Percentiles rank a stretch among this genome's conserved stretches.
Evolutionary conservation across 1,284 basidiomycete species (phyloP).

Genomic region (Puccinia polysora): DNA sequence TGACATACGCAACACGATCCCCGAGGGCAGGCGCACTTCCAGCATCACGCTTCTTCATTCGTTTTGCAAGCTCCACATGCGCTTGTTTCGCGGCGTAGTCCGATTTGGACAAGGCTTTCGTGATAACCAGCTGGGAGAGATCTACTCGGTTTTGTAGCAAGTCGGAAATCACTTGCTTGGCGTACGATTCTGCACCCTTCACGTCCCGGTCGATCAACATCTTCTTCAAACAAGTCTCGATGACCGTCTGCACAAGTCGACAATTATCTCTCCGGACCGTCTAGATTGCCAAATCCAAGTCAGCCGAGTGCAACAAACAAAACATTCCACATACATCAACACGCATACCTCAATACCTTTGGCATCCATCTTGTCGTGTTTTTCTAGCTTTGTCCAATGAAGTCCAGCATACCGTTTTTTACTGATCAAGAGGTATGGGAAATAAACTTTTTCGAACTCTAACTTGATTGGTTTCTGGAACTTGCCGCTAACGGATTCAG

Average conservation of each 20-base stretch:
- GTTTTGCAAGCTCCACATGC: constrained; percentile 84
- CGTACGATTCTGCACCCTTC: constrained; percentile 85
- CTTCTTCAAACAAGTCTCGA: constrained; percentile 91
- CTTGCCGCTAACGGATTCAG: constrained; percentile 81
- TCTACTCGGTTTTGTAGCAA: constrained; percentile 90
- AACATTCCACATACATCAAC: constrained; percentile 8
- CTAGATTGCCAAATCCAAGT: too few relatives aligned
- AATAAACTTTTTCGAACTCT: constrained; percentile 98
- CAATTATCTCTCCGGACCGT: constrained; percentile 95
- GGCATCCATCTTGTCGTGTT: constrained; percentile 97
- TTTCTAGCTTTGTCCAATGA: constrained; percentile 84
- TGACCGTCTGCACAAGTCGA: constrained; percentile 87
- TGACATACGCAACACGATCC: constrained; percentile 95
- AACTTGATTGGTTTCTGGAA: constrained; percentile 93
- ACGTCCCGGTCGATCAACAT: constrained; percentile 92
- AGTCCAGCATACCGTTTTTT: constrained; percentile 83
- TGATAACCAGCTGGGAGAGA: constrained; percentile 96
- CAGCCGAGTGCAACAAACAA: constrained; percentile 14
- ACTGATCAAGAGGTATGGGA: constrained; percentile 88
- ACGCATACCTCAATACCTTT: constrained; percentile 85
- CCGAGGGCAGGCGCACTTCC: constrained; percentile 80
- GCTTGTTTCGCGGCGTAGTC: constrained; percentile 88
- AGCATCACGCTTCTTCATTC: constrained; percentile 91
- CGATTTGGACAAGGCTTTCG: constrained; percentile 83
- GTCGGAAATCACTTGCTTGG: constrained; percentile 85